A percentile compares a stretch with the other conserved stretches of the same genome.
Evolutionary conservation across 371 early-diverging fungal species (phyloP).

Genomic region (Mortierella polycephala): DNA sequence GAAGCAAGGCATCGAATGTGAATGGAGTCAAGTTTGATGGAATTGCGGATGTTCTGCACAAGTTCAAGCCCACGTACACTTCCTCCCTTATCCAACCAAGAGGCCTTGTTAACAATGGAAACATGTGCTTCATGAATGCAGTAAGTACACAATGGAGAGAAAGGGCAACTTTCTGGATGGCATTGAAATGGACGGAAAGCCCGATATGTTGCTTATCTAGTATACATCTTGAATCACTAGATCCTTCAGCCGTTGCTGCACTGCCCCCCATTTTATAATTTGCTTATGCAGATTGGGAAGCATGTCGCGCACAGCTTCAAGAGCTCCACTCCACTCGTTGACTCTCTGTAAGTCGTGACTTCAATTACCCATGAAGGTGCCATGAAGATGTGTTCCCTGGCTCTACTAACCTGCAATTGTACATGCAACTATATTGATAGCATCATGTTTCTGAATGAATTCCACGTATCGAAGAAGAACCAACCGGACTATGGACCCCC

Average conservation of each 20-base stretch:
- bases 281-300: conserved; percentile 74
- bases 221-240: conserved; percentile 23
- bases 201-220: neutral
- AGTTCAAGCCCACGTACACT: conserved; percentile 62
- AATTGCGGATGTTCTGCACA: conserved; percentile 65
- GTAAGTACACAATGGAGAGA: conserved; percentile 53
- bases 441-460: conserved; percentile 83
- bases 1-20: conserved; percentile 33
- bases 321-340: conserved; percentile 81
- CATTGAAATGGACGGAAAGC: no score
- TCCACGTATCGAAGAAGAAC: conserved; percentile 59
- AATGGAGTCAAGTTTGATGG: conserved; percentile 62
- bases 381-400: neutral
- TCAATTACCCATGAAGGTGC: neutral
- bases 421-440: conserved; percentile 46
- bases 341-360: conserved; percentile 75
- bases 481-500: conserved; percentile 72
- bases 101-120: conserved; percentile 95
- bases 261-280: conserved; percentile 90
- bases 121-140: conserved; percentile 98
- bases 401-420: neutral
- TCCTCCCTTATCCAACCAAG: conserved; percentile 80
- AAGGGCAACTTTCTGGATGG: neutral
- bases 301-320: conserved; percentile 77
- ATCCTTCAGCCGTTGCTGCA: conserved; percentile 89